Evolutionary conservation across 2,329 filamentous ascomycete species (phyloP).

Genomic region (Pestalotiopsis sp.): DNA sequence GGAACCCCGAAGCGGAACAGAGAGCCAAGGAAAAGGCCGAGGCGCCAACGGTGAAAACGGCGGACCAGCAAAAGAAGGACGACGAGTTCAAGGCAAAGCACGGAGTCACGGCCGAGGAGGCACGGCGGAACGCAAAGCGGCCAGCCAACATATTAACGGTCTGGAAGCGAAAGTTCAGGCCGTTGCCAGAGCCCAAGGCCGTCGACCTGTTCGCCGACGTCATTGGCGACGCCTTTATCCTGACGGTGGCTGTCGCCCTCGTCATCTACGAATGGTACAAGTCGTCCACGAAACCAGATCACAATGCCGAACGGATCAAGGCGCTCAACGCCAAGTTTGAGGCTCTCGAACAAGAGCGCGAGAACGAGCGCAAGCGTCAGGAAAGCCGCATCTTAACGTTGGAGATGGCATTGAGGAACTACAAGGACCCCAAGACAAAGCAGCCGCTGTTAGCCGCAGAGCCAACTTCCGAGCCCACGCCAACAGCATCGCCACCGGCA

Average conservation of each 20-base stretch:
- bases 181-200: constrained; percentile 65
- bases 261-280: constrained; percentile 65
- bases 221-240: constrained; percentile 64
- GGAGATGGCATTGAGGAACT: constrained; percentile 52
- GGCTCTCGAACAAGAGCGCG: constrained; percentile 52
- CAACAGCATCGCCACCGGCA: constrained; percentile 22
- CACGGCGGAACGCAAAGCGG: constrained; percentile 19
- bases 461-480: constrained; percentile 27
- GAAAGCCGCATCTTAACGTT: constrained; percentile 50
- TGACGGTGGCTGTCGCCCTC: constrained; percentile 57
- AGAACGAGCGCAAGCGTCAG: constrained; percentile 47
- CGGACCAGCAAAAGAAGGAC: constrained; percentile 60
- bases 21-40: constrained; percentile 64
- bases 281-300: constrained; percentile 61
- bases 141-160: constrained; percentile 47
- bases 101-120: constrained; percentile 36
- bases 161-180: constrained; percentile 63
- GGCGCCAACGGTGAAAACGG: constrained; percentile 65
- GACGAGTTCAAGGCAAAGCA: constrained; percentile 47
- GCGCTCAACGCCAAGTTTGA: constrained; percentile 51
- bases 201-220: constrained; percentile 70
- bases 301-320: constrained; percentile 54
- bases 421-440: constrained; percentile 60
- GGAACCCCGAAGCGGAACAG: constrained; percentile 58
- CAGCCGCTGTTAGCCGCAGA: constrained; percentile 48